A percentile compares a stretch with the other conserved stretches of the same genome.
Conservation (phyloP, 768 basidiomycete species). For the Guyanaporus albipodus region DNA sequence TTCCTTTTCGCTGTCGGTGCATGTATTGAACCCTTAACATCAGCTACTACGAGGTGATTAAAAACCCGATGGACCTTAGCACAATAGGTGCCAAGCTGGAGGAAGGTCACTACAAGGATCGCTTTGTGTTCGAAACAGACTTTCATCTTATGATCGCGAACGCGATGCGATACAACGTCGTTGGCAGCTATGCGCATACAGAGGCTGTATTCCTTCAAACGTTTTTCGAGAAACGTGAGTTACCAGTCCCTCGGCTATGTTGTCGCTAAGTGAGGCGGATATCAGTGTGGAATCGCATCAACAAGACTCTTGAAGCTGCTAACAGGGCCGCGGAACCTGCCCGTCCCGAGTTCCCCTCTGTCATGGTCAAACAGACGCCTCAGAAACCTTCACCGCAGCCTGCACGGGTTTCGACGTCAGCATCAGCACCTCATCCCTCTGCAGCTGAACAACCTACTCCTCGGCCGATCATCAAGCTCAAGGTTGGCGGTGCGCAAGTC, state of each 20-base stretch:
- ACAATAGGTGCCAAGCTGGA: slow-evolving; percentile 86
- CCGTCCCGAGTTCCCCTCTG: slow-evolving; percentile 23
- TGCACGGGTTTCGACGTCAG: slow-evolving; percentile 5
- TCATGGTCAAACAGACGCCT: slow-evolving; percentile 22
- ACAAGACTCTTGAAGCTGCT: slow-evolving; percentile 73
- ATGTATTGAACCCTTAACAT: background rate
- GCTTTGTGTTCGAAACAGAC: slow-evolving; percentile 80
- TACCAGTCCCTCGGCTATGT: background rate
- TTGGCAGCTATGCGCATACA: slow-evolving; percentile 67
- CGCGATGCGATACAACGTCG: slow-evolving; percentile 78
- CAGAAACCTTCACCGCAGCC: slow-evolving; percentile 16
- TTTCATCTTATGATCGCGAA: slow-evolving; percentile 86
- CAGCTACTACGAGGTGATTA: slow-evolving; percentile 89
- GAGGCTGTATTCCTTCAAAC: slow-evolving; percentile 72
- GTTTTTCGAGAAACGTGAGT: slow-evolving; percentile 84
- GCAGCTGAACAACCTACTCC: slow-evolving; percentile 34
- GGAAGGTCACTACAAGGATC: slow-evolving; percentile 79
- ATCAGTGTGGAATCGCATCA: slow-evolving; percentile 83
- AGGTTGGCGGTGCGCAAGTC: slow-evolving; percentile 44
- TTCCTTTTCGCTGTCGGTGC: slow-evolving; percentile 1
- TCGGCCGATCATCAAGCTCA: slow-evolving; percentile 65
- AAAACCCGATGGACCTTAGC: slow-evolving; percentile 91
- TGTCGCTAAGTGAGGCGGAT: slow-evolving; percentile 6
- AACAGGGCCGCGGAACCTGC: slow-evolving; percentile 40
- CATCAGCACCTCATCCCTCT: slow-evolving; percentile 13